A percentile compares a stretch with the other conserved stretches of the same genome.
Conservation (phyloP, 495 filamentous ascomycete species). For the Penicillium daleae region DNA sequence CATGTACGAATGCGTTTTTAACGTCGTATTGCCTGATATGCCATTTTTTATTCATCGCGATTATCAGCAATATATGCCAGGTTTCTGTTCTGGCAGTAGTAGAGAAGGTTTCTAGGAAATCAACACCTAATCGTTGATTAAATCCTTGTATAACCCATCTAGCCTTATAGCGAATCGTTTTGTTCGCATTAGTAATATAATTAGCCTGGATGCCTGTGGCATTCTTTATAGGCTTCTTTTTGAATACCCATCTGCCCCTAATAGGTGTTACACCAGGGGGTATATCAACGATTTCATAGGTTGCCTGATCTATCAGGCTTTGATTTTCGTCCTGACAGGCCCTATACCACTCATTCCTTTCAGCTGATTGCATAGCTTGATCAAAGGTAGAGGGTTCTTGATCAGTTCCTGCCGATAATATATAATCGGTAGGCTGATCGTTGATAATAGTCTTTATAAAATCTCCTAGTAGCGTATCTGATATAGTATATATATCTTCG, state of each 20-base stretch:
- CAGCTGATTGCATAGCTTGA: background rate
- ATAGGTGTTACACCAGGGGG: background rate
- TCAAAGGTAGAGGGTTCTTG: background rate
- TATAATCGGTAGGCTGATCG: too few relatives aligned
- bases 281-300: background rate
- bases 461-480: too few relatives aligned
- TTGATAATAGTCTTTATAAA: too few relatives aligned
- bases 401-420: too few relatives aligned
- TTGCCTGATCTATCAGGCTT: background rate
- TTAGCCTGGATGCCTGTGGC: background rate
- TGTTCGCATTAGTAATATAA: background rate
- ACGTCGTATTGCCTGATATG: too few relatives aligned
- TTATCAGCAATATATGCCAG: too few relatives aligned
- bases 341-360: background rate
- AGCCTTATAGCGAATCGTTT: background rate
- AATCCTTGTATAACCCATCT: constrained; percentile 1
- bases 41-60: too few relatives aligned
- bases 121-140: too few relatives aligned
- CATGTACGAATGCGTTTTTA: too few relatives aligned
- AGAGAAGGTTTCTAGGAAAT: too few relatives aligned
- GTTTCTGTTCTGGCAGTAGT: too few relatives aligned
- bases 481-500: too few relatives aligned
- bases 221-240: background rate
- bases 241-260: background rate
- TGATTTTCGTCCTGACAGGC: background rate